Evolutionary conservation across 1,139 yeast species (phyloP).

Genomic region (Pichia sp.): DNA sequence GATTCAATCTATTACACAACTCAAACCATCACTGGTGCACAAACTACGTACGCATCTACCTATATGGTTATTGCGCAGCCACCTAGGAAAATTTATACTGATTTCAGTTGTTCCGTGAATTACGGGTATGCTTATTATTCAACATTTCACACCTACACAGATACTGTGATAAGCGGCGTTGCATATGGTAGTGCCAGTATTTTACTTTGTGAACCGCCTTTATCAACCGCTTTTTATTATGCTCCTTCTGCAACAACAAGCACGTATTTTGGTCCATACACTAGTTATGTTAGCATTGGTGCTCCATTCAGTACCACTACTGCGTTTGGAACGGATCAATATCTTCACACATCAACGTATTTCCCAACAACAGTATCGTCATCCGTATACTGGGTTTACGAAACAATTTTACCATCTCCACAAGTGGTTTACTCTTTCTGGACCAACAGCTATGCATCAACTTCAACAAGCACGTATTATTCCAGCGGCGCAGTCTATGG

Average conservation of each 20-base stretch:
- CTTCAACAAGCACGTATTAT: background rate
- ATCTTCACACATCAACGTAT: background rate
- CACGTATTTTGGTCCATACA: background rate
- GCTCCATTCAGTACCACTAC: background rate
- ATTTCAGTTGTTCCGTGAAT: too few relatives aligned
- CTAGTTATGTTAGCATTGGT: background rate
- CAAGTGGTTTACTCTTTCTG: background rate
- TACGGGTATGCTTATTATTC: too few relatives aligned
- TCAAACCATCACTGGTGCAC: background rate
- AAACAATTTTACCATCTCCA: background rate
- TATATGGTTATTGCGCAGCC: background rate
- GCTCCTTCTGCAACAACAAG: too few relatives aligned
- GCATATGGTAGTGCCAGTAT: too few relatives aligned
- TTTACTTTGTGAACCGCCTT: too few relatives aligned
- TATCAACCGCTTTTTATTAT: too few relatives aligned
- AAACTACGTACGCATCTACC: background rate
- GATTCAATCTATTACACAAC: background rate
- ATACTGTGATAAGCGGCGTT: too few relatives aligned
- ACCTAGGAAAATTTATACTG: too few relatives aligned
- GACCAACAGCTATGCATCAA: background rate
- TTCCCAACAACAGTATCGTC: background rate
- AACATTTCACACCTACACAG: too few relatives aligned
- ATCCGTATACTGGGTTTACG: background rate
- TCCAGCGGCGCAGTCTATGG: background rate
- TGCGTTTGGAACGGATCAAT: background rate